Percentiles rank a stretch among this genome's conserved stretches.
phyloP scores from a whole-genome alignment of 164 flowering plant genomes.

The Annona cherimola region DNA sequence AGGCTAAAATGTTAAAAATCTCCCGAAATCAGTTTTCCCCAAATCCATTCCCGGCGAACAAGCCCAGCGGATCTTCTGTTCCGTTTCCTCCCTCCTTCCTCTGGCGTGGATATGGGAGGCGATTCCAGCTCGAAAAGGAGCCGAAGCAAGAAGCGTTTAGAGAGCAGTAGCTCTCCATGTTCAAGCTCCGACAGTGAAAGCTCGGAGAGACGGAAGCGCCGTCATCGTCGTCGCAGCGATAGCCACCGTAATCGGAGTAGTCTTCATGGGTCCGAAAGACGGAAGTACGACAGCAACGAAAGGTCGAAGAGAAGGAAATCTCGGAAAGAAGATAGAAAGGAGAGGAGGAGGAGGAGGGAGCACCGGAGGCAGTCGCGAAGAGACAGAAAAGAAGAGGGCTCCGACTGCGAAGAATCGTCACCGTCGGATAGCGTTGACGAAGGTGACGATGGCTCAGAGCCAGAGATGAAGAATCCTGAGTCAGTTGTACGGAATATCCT shows the following conservation, averaged over 20 bases:
- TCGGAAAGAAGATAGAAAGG: conserved; percentile 12
- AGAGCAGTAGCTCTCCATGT: conserved; percentile 1
- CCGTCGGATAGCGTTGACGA: conserved; percentile 7
- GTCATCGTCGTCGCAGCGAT: conserved; percentile 11
- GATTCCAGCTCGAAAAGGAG: conserved; percentile 7
- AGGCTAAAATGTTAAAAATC: background rate
- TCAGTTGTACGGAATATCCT: conserved; percentile 36
- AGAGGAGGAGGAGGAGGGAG: conserved; percentile 11
- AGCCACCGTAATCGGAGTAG: conserved; percentile 7
- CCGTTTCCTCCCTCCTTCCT: background rate
- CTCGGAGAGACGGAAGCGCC: conserved; percentile 11
- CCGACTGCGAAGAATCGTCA: conserved; percentile 27
- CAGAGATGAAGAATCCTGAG: conserved; percentile 28
- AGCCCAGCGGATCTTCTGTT: background rate
- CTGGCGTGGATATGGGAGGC: conserved; percentile 9
- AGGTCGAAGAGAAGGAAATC: conserved; percentile 12
- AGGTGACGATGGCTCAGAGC: conserved; percentile 16
- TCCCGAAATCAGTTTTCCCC: background rate
- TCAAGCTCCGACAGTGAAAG: conserved; percentile 16
- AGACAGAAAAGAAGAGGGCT: conserved; percentile 11
- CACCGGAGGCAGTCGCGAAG: conserved; percentile 10
- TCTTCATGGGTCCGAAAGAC: conserved; percentile 12
- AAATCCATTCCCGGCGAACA: background rate
- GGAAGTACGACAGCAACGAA: conserved; percentile 11
- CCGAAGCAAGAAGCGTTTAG: conserved; percentile 12